Evolutionary conservation across 2,329 filamentous ascomycete species (phyloP).

Genomic region (Aspergillus ochraceoroseus): DNA sequence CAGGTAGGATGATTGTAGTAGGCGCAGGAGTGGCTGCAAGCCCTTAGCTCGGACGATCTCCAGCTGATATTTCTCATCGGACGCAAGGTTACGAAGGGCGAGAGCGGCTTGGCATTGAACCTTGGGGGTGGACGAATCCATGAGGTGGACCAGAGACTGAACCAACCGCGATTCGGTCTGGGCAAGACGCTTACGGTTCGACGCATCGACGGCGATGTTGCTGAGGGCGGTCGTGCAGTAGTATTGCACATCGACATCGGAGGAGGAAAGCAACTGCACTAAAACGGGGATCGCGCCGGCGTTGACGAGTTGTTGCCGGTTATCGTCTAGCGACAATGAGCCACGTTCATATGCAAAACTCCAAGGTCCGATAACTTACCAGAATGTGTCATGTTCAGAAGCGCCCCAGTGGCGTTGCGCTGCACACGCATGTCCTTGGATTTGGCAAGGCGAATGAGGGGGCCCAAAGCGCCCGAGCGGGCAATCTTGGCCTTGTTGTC

Average conservation of each 20-base stretch:
- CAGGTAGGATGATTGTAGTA: constrained; percentile 91
- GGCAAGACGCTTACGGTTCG: constrained; percentile 84
- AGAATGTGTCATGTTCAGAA: constrained; percentile 99
- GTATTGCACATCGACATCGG: constrained; percentile 96
- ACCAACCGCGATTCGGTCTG: constrained; percentile 88
- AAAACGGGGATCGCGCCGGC: constrained; percentile 97
- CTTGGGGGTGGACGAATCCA: constrained; percentile 96
- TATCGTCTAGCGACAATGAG: constrained; percentile 94
- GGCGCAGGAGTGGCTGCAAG: constrained; percentile 74
- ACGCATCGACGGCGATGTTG: constrained; percentile 93
- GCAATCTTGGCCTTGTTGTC: constrained; percentile 99
- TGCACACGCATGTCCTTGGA: constrained; percentile 99
- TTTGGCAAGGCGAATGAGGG: constrained; percentile 85
- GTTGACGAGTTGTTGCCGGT: constrained; percentile 93
- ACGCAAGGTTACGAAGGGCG: constrained; percentile 88
- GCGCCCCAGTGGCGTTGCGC: constrained; percentile 89
- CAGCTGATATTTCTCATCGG: constrained; percentile 96
- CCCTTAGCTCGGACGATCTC: constrained; percentile 91
- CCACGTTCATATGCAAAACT: too few relatives aligned
- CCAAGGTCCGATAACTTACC: too few relatives aligned
- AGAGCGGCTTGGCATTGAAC: constrained; percentile 96
- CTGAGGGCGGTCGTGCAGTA: constrained; percentile 98
- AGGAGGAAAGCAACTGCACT: constrained; percentile 85
- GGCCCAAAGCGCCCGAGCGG: constrained; percentile 83
- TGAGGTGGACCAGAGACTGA: constrained; percentile 87